Evolutionary conservation across 441 rosid genomes (phyloP), one percentile per base, ranked within the genome.

Genomic region (Gossypium gossypioides): DNA sequence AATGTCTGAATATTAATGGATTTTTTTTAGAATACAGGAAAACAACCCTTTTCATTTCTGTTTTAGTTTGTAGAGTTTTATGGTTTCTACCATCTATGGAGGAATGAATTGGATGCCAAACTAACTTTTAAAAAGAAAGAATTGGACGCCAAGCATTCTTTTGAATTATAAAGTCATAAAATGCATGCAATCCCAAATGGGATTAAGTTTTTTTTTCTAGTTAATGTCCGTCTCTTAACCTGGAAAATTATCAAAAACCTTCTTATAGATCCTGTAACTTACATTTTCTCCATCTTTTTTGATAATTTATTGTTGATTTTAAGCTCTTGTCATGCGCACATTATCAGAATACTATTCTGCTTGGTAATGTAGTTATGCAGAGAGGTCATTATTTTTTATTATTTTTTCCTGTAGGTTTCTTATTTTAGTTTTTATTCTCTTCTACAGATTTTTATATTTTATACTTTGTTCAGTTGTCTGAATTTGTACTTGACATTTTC

Each of bases 401-500:
- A 4, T 55, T 56, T 57, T 57, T 57, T 0, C 29, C 62, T 24
- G 34, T 32, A 12, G 51, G 63, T 3, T 46, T 29, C n/a, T 58
- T 10, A 0, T 27, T 69, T 58, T 22, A 22, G 1, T 52, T 48
- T 10, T 66, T 55, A 13, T 68, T 67, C 40, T 12, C 69, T 46
- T 72, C 2, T 21, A 19, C 24, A 54, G 15, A 51, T 65, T 6
- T 0, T 2, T 67, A 12, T 8, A 19, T 64, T 40, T 44, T 8
- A 22, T 10, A 13, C 55, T 12, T 42, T 1, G n/a, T 64, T 52
- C 66, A 19, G 54, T 67, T 61, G 56, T 72, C 42, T 68, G 3
- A 58, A 42, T 50, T 70, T 64, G 9, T 54, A 19, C 22, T 48
- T 16, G 34, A n/a, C 83, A 3, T 65, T 72, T 66, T 61, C 7